Percentiles rank a stretch among this genome's conserved stretches.
These are phyloP conservation scores for Cyphellophora europaea DNA, from an alignment of 2,329 filamentous ascomycete genomes.

Conservation along the genomic window DNA sequence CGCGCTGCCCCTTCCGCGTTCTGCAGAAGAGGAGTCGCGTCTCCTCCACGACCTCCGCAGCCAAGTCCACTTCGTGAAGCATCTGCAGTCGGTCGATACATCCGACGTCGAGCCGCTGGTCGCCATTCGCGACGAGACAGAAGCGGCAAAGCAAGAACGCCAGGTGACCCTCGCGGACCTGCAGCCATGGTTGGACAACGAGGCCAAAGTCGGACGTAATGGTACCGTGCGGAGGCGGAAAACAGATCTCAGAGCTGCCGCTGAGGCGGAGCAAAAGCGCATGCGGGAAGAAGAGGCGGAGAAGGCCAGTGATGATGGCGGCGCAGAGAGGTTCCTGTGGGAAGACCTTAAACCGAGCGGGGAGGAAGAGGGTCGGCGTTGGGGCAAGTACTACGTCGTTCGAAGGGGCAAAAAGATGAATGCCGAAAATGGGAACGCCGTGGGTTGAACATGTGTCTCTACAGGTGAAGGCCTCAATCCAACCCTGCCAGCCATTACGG, in stretches of 20 bases:
- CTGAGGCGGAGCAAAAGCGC: constrained; percentile 1
- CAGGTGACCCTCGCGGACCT: constrained; percentile 26
- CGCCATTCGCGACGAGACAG: constrained; percentile 66
- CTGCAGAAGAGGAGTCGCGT: constrained; percentile 39
- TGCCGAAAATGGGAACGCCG: background rate
- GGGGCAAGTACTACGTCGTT: constrained; percentile 3
- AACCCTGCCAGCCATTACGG: too few species aligned
- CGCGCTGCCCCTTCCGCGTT: constrained; percentile 65
- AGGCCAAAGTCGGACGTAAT: constrained; percentile 30
- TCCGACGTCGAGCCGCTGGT: constrained; percentile 61
- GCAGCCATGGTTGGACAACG: constrained; percentile 27
- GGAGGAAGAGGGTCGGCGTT: constrained; percentile 1
- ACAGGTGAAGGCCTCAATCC: too few species aligned
- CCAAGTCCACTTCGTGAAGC: constrained; percentile 84
- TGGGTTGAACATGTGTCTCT: background rate
- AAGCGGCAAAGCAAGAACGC: constrained; percentile 27
- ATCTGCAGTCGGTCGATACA: constrained; percentile 73
- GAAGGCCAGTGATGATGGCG: background rate
- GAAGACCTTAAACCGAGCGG: constrained; percentile 1
- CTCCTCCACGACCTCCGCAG: constrained; percentile 69
- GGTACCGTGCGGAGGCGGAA: constrained; percentile 38
- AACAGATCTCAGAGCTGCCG: constrained; percentile 51
- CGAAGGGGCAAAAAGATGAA: constrained; percentile 1
- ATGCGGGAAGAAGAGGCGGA: background rate
- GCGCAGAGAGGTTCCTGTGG: background rate